These are phyloP conservation scores for Seiridium unicorne DNA, from an alignment of 2,329 filamentous ascomycete genomes.

Conservation along the genomic window DNA sequence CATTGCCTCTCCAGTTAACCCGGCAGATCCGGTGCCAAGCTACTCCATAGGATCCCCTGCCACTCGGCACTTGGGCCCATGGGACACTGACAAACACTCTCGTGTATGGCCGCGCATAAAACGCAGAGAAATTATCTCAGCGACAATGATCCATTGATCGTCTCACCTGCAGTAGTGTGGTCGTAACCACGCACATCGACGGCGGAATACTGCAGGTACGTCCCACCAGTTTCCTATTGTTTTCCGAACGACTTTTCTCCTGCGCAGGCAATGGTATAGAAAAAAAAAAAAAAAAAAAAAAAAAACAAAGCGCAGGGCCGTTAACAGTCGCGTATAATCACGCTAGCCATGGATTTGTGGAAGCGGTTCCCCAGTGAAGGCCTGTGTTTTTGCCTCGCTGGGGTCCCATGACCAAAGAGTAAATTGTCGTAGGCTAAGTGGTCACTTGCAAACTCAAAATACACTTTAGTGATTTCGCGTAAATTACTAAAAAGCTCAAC, in stretches of 20 bases:
- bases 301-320: no score
- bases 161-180: constrained; percentile 3
- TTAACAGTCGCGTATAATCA: no score
- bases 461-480: no score
- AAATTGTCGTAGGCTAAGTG: no score
- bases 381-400: no score
- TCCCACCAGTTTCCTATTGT: constrained; percentile 1
- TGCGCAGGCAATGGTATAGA: not conserved
- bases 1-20: not conserved
- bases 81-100: not conserved
- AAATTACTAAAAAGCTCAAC: no score
- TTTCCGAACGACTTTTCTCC: not conserved
- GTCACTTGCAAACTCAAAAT: no score
- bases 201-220: not conserved
- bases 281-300: no score
- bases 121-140: not conserved
- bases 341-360: no score
- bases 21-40: not conserved
- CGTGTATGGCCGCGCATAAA: not conserved
- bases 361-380: no score
- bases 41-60: not conserved
- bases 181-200: not conserved
- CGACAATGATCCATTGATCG: not conserved
- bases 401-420: no score
- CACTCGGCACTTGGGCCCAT: not conserved